These are phyloP conservation scores for Proliferodiscus dingleyae DNA, from an alignment of 2,329 filamentous ascomycete genomes.

Conservation along the genomic window DNA sequence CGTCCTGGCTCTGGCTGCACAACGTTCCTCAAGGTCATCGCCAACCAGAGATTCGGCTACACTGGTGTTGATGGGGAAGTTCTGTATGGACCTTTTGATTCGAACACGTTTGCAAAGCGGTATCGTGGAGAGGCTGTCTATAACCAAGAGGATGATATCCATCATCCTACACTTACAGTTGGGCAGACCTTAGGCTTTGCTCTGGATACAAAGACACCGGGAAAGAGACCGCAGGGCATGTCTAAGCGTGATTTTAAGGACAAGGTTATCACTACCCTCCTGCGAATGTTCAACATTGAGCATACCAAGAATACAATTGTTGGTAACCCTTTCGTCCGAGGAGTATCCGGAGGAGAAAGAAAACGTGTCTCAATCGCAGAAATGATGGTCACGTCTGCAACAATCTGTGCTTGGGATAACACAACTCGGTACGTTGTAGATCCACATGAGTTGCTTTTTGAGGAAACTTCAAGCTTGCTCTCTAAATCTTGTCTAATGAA, in stretches of 20 bases:
- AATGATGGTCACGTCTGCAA: constrained; percentile 71
- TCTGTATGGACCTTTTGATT: constrained; percentile 67
- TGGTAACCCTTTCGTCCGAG: constrained; percentile 74
- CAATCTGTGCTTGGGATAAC: constrained; percentile 72
- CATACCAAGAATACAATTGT: constrained; percentile 83
- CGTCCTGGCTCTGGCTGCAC: constrained; percentile 43
- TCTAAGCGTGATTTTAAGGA: constrained; percentile 71
- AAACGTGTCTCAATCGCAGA: constrained; percentile 81
- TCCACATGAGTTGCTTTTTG: too few species aligned
- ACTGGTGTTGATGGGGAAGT: constrained; percentile 57
- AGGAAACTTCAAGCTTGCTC: too few species aligned
- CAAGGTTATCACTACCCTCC: constrained; percentile 65
- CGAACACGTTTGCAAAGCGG: constrained; percentile 61
- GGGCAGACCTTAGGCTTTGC: constrained; percentile 84
- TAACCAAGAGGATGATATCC: constrained; percentile 81
- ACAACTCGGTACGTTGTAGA: constrained; percentile 44
- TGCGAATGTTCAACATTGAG: constrained; percentile 93
- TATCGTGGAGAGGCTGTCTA: constrained; percentile 83
- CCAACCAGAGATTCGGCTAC: constrained; percentile 48
- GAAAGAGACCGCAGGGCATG: constrained; percentile 70
- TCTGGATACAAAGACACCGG: constrained; percentile 77
- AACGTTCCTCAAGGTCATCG: constrained; percentile 49
- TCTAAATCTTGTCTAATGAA: too few species aligned
- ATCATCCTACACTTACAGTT: constrained; percentile 78
- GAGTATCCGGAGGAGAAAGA: constrained; percentile 73